These are phyloP conservation scores for Chaetomium fimeti DNA, from an alignment of 495 filamentous ascomycete species.

Conservation along the genomic window DNA sequence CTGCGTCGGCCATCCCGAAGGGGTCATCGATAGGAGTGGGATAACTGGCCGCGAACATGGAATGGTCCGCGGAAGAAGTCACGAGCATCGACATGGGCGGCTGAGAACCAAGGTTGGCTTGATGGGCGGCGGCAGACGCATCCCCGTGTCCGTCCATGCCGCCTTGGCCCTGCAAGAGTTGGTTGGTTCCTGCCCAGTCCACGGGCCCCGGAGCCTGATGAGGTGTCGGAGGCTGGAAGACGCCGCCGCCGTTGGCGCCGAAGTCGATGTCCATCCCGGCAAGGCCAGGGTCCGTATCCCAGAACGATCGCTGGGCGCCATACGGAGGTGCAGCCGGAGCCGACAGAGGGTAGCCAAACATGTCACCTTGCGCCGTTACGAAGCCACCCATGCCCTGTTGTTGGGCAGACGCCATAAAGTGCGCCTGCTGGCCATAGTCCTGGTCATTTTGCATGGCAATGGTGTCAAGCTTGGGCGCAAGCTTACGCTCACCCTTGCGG, in stretches of 20 bases:
- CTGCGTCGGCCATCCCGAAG: constrained; percentile 39
- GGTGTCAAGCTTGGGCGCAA: constrained; percentile 51
- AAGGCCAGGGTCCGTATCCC: constrained; percentile 63
- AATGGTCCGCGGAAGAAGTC: constrained; percentile 38
- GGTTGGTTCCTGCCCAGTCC: constrained; percentile 51
- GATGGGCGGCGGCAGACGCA: constrained; percentile 29
- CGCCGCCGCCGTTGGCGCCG: constrained; percentile 34
- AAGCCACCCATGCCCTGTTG: constrained; percentile 43
- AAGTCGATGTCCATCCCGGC: constrained; percentile 59
- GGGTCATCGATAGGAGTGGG: constrained; percentile 41
- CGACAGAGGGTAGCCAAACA: constrained; percentile 67
- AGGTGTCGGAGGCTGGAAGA: constrained; percentile 39
- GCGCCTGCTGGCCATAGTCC: constrained; percentile 42
- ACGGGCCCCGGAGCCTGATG: constrained; percentile 45
- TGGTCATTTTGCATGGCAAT: constrained; percentile 55
- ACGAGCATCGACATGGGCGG: constrained; percentile 39
- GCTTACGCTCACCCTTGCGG: constrained; percentile 51
- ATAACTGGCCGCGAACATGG: constrained; percentile 44
- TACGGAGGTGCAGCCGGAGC: constrained; percentile 69
- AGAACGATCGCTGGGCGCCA: constrained; percentile 66
- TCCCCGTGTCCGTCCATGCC: constrained; percentile 31
- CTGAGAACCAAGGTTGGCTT: constrained; percentile 42
- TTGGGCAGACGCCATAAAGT: constrained; percentile 44
- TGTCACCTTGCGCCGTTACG: constrained; percentile 40
- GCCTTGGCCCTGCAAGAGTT: constrained; percentile 47